Base-by-base conservation (phyloP, 176 grass and related monocot genomes). In the Carex cristatella region DNA sequence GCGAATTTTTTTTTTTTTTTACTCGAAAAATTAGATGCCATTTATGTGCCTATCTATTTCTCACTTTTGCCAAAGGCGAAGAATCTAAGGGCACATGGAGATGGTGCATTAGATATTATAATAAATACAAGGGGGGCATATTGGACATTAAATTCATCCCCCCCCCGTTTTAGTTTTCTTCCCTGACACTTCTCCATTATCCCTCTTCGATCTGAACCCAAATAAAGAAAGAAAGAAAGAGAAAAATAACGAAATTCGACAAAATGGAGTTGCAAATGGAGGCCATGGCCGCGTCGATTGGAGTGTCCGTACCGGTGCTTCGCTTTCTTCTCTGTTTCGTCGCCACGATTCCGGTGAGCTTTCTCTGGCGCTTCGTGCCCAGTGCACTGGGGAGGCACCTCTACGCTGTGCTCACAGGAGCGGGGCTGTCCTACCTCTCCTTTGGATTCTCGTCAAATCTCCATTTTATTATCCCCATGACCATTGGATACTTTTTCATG, bases 261-360 rank as follows among this genome's bases (percentile, higher is more conserved):
- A 31, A 31, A 86, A 92, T 95, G 91, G 96, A 79, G 70, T 42
- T 92, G 40, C 90, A 90, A 74, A 94, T 99, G 96, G 91, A 90
- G 69, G 72, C 90, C 33, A 92, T 95, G 85, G 96, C 96, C 69
- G 90, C 88, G 66, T 84, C 91, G 87, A 99, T 99, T 78, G 93
- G 96, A 79, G 91, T 99, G 7, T 99, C 96, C 57, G 90, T 99
- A 74, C 88, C 93, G 42, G 96, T 99, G 60, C 88, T 99, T 48
- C 96, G 96, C 16, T 99, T 99, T 90, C 90, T 99, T 19, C 87
- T 99, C 53, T 99, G 93, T 70, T 99, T 99, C 88, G 96, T 81
- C 86, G 93, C 93, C 61, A 99, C 96, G 35, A 99, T 99, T 82
- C 96, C 93, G 27, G 89, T 89, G 85, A 91, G 93, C 61, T 87